phyloP scores from a whole-genome alignment of 83 land plant species.

The Picea abies region DNA sequence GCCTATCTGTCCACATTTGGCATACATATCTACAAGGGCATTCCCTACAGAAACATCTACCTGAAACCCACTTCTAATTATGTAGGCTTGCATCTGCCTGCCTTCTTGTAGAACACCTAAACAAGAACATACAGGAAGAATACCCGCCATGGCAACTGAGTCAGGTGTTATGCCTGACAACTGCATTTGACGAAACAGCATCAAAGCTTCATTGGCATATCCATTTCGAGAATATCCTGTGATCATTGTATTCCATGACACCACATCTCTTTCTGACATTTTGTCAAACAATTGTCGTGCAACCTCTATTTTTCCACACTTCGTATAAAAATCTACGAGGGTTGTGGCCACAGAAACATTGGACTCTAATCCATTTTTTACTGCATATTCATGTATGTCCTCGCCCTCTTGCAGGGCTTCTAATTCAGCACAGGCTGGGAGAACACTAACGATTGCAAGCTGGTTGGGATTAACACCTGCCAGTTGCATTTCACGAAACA shows the following conservation, averaged over 20 bases:
- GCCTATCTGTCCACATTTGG: not conserved
- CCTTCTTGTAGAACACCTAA: conserved; percentile 21
- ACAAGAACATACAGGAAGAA: conserved; percentile 51
- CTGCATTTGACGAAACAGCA: conserved; percentile 43
- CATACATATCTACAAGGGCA: not conserved
- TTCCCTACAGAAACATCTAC: not conserved
- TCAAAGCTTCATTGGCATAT: conserved; percentile 37
- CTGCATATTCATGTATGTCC: conserved; percentile 35
- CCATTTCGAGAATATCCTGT: conserved; percentile 50
- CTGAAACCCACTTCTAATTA: not conserved
- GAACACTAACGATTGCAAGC: conserved; percentile 35
- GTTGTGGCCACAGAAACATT: conserved; percentile 38
- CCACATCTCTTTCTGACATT: conserved; percentile 33
- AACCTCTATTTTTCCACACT: conserved; percentile 58
- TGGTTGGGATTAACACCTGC: conserved; percentile 1
- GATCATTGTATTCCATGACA: conserved; percentile 58
- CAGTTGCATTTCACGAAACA: conserved; percentile 23
- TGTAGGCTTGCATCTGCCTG: not conserved
- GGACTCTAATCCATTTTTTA: conserved; percentile 24
- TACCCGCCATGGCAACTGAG: conserved; percentile 45
- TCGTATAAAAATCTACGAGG: conserved; percentile 64
- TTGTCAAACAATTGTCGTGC: conserved; percentile 16
- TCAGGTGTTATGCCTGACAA: conserved; percentile 23
- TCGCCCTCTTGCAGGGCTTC: conserved; percentile 38
- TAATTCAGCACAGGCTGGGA: conserved; percentile 52